phyloP scores from a whole-genome alignment of 345 rosid genomes.

The Gossypium ekmanianum region DNA sequence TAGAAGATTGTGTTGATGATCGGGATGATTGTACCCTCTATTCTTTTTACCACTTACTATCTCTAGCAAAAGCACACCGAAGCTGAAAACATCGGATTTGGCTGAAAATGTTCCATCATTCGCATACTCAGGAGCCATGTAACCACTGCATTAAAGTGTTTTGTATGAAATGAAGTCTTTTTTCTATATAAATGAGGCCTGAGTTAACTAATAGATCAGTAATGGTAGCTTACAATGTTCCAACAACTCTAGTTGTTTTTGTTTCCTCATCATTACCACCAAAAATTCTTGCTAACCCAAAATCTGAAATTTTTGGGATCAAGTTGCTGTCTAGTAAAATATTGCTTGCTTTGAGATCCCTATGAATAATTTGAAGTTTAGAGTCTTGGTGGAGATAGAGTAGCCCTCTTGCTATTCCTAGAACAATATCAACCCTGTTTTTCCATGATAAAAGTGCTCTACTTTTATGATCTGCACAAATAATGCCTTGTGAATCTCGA shows the following conservation, averaged over 20 bases:
- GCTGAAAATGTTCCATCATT: slow-evolving; percentile 1
- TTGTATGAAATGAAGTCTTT: neutral
- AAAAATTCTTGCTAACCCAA: slow-evolving; percentile 22
- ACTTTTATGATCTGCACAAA: slow-evolving; percentile 11
- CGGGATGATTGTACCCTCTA: slow-evolving; percentile 4
- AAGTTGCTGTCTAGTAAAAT: slow-evolving; percentile 11
- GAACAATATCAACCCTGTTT: slow-evolving; percentile 26
- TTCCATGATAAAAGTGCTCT: slow-evolving; percentile 13
- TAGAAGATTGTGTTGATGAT: neutral
- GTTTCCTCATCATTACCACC: slow-evolving; percentile 5
- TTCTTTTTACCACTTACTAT: slow-evolving; percentile 7
- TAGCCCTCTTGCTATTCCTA: slow-evolving; percentile 34
- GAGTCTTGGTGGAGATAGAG: slow-evolving; percentile 43
- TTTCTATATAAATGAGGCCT: neutral
- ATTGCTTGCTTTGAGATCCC: slow-evolving; percentile 42
- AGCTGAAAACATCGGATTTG: slow-evolving; percentile 10
- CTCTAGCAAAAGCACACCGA: slow-evolving; percentile 5
- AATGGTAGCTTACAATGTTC: slow-evolving; percentile 2
- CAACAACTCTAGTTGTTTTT: slow-evolving; percentile 1
- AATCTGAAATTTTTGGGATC: slow-evolving; percentile 50
- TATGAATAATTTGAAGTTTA: slow-evolving; percentile 31
- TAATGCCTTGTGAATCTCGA: neutral
- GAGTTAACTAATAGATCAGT: neutral
- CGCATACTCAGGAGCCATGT: slow-evolving; percentile 7
- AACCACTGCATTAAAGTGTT: slow-evolving; percentile 11